A percentile compares a stretch with the other conserved stretches of the same genome.
These are phyloP conservation scores for Plasmodium relictum DNA, from an alignment of 169 alveolate species.

Conservation along the genomic window DNA sequence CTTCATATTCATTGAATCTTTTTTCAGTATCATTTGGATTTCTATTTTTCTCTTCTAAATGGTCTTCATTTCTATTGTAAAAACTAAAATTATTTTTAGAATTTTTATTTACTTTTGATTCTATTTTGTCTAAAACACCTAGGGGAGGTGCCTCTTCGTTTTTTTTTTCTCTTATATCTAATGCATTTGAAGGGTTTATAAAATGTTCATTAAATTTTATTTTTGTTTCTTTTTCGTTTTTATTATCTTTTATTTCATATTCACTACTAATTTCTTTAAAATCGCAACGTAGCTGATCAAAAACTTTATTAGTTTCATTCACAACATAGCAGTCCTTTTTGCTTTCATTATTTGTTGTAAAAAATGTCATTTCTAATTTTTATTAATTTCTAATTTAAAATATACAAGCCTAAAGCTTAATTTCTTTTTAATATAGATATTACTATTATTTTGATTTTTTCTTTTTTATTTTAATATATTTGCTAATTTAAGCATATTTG, in stretches of 20 bases:
- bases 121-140: slow-evolving; percentile 17
- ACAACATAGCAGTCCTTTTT: not conserved
- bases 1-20: not conserved
- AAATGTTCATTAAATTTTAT: slow-evolving; percentile 9
- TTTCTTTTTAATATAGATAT: too few relatives aligned
- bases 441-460: too few relatives aligned
- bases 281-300: slow-evolving; percentile 20
- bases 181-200: not conserved
- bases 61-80: slow-evolving; percentile 6
- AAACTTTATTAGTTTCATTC: slow-evolving; percentile 11
- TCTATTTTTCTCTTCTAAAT: not conserved
- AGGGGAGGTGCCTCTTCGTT: not conserved
- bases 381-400: not conserved
- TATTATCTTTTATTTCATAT: not conserved
- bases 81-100: not conserved
- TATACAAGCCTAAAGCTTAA: too few relatives aligned
- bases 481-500: too few relatives aligned
- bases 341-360: slow-evolving; percentile 9
- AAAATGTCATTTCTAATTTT: slow-evolving; percentile 28
- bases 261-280: slow-evolving; percentile 43
- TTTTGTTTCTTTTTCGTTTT: slow-evolving; percentile 8
- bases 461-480: too few relatives aligned
- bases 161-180: slow-evolving; percentile 1
- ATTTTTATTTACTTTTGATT: slow-evolving; percentile 12
- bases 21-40: not conserved